These are phyloP conservation scores for Mangifera indica DNA, from an alignment of 345 rosid genomes.

Conservation along the genomic window DNA sequence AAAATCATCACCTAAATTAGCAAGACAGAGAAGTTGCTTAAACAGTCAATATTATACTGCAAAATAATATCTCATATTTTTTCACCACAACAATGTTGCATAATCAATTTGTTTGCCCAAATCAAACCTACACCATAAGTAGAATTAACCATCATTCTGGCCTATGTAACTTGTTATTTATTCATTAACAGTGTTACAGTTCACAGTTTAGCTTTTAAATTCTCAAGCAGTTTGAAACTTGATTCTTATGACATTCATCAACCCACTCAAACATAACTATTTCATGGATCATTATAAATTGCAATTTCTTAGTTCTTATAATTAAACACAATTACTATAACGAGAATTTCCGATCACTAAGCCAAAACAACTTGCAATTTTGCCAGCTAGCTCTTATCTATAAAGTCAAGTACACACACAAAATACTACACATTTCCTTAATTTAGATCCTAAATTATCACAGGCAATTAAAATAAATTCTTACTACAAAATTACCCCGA, in stretches of 20 bases:
- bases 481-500: slow-evolving; percentile 46
- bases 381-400: background rate
- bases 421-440: background rate
- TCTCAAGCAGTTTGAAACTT: background rate
- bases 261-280: background rate
- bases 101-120: background rate
- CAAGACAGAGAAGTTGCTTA: background rate
- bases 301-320: background rate
- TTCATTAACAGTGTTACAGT: background rate
- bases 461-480: background rate
- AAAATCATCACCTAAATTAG: background rate
- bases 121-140: background rate
- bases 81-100: background rate
- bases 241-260: no score
- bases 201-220: background rate
- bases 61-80: background rate
- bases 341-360: background rate
- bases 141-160: background rate
- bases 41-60: background rate
- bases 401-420: background rate
- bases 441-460: background rate
- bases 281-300: background rate
- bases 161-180: background rate
- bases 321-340: background rate
- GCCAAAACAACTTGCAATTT: slow-evolving; percentile 10